phyloP scores from a whole-genome alignment of 768 basidiomycete genomes.

The Saitozyma podzolica region DNA sequence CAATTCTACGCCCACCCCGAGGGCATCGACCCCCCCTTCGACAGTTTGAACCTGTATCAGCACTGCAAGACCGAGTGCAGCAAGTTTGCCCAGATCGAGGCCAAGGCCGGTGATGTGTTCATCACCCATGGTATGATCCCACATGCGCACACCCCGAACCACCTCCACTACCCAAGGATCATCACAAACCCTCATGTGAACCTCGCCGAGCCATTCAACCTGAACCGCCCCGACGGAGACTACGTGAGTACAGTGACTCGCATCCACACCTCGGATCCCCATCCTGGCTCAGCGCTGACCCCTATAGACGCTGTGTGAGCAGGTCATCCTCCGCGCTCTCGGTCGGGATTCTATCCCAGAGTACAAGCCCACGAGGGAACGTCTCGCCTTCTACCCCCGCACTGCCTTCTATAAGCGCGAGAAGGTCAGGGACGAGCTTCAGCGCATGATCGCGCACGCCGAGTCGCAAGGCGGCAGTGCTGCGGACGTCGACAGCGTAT shows the following conservation, averaged over 20 bases:
- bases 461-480: constrained; percentile 16
- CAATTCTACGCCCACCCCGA: constrained; percentile 32
- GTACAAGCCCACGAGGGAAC: constrained; percentile 17
- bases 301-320: constrained; percentile 27
- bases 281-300: not conserved
- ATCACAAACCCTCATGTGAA: constrained; percentile 38
- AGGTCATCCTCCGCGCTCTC: constrained; percentile 36
- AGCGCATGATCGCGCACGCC: constrained; percentile 29
- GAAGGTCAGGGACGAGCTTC: constrained; percentile 21
- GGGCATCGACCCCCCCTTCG: constrained; percentile 30
- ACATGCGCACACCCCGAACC: constrained; percentile 24
- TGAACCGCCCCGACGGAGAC: constrained; percentile 30
- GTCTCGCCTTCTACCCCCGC: constrained; percentile 27
- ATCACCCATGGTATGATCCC: constrained; percentile 25
- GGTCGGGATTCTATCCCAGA: constrained; percentile 19
- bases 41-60: constrained; percentile 7
- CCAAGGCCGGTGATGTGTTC: constrained; percentile 33
- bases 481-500: constrained; percentile 27
- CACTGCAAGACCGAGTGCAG: constrained; percentile 14
- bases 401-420: constrained; percentile 31
- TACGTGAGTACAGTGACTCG: constrained; percentile 17
- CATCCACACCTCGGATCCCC: not conserved
- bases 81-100: constrained; percentile 19
- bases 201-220: constrained; percentile 25
- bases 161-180: constrained; percentile 29